These are phyloP conservation scores for Neodidymelliopsis sp. DNA, from an alignment of 2,329 filamentous ascomycete genomes.

Conservation along the genomic window DNA sequence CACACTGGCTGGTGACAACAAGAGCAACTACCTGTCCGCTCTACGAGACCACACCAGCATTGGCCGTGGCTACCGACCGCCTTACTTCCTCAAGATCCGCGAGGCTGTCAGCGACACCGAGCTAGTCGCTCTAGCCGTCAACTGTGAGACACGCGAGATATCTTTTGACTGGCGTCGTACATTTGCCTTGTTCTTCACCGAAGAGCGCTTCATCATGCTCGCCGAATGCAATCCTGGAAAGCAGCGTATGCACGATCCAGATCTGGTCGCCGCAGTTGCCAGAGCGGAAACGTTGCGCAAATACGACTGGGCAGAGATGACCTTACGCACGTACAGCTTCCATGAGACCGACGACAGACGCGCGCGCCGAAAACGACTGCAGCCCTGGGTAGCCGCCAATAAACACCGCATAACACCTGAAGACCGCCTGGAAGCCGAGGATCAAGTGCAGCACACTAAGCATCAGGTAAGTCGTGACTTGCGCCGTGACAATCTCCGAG, in stretches of 20 bases:
- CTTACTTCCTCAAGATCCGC: conserved; percentile 24
- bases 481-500: conserved; percentile 14
- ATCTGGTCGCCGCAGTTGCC: conserved; percentile 11
- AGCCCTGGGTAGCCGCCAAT: conserved; percentile 21
- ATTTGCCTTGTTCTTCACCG: conserved; percentile 24
- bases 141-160: conserved; percentile 23
- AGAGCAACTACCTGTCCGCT: conserved; percentile 15
- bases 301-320: background rate
- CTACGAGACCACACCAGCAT: conserved; percentile 23
- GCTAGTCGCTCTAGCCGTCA: conserved; percentile 23
- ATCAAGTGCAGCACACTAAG: conserved; percentile 12
- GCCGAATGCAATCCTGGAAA: conserved; percentile 1
- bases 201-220: conserved; percentile 18
- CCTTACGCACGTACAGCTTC: conserved; percentile 4
- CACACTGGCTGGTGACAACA: conserved; percentile 7
- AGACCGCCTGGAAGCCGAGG: conserved; percentile 20
- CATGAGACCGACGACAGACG: conserved; percentile 10
- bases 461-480: conserved; percentile 10
- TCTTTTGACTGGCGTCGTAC: conserved; percentile 29
- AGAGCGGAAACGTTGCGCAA: background rate
- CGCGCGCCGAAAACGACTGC: conserved; percentile 25
- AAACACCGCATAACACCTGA: conserved; percentile 24
- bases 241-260: conserved; percentile 17
- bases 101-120: conserved; percentile 25
- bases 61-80: conserved; percentile 28